Evolutionary conservation across 345 rosid genomes (phyloP).

Genomic region (Citrus reticulata): DNA sequence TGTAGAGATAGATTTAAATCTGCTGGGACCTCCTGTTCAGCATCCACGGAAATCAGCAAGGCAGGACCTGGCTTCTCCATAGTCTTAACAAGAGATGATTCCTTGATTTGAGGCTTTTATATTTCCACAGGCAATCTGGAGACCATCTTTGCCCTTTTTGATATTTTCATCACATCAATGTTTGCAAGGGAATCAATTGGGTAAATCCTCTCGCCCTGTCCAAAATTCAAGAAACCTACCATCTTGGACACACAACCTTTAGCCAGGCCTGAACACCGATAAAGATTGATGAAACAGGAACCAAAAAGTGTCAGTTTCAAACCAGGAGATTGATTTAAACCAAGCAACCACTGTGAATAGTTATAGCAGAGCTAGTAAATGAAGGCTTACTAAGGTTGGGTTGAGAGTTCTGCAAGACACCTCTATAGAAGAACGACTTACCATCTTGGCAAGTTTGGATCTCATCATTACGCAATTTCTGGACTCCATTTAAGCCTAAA

Average conservation of each 20-base stretch:
- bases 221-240: background rate
- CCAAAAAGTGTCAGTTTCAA: constrained; percentile 3
- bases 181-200: background rate
- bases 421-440: constrained; percentile 1
- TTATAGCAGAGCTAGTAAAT: background rate
- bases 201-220: constrained; percentile 19
- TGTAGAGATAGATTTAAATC: constrained; percentile 24
- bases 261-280: background rate
- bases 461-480: constrained; percentile 14
- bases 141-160: constrained; percentile 14
- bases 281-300: constrained; percentile 5
- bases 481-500: constrained; percentile 12
- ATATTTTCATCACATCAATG: background rate
- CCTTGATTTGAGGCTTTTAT: constrained; percentile 9
- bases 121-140: background rate
- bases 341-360: constrained; percentile 2
- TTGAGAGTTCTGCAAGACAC: constrained; percentile 4
- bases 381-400: constrained; percentile 16
- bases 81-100: constrained; percentile 10
- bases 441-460: background rate
- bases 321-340: constrained; percentile 6
- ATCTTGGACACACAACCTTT: constrained; percentile 4
- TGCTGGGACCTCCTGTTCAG: background rate
- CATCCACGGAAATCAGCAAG: background rate
- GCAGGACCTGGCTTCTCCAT: background rate